Evolutionary conservation across 495 filamentous ascomycete species (phyloP), one percentile per base, ranked within the genome.

Genomic region (Penicillium malachiteum): DNA sequence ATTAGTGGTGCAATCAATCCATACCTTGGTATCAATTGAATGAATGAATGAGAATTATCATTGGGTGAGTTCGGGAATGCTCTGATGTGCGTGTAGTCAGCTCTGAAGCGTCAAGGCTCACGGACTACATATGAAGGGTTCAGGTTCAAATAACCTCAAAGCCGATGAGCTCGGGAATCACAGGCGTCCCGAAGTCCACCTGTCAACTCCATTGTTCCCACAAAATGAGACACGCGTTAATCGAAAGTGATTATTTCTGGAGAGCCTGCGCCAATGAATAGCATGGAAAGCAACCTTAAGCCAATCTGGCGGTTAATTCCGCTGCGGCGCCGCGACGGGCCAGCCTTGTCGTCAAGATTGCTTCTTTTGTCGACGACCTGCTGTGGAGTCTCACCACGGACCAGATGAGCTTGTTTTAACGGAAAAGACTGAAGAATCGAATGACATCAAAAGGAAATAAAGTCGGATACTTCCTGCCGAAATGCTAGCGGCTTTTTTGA

Each of bases 341-440:
- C 37, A 43, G 40, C 40, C 40, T 43, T 18, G 40, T 18, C 40
- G 40, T 43, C 40, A 18, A 37, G 34, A 43, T 43, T 43, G n/a
- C 40, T 18, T 10, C 17, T 43, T 7, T 18, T 18, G 40, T 17
- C n/a, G 10, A 7, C 18, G 16, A 10, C 8, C 34, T 10, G 16
- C 14, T 10, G 40, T 43, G 40, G 40, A 43, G 14, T 18, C 2
- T 13, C 16, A 18, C 18, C 40, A 43, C 40, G 40, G 40, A 43
- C 16, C 40, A 43, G 6, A 43, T 43, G 40, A 43, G 40, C 40
- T 43, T 43, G 17, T 43, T 43, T 43, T 9, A 4, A 43, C 40
- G 34, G 12, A 13, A 13, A 37, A 37, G 34, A 37, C 8, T 13
- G 34, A 37, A 37, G 34, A 37, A 7, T 37, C 7, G 12, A 7